Evolutionary conservation across 2,329 filamentous ascomycete genomes (phyloP).

Genomic region (Zalaria sp.): DNA sequence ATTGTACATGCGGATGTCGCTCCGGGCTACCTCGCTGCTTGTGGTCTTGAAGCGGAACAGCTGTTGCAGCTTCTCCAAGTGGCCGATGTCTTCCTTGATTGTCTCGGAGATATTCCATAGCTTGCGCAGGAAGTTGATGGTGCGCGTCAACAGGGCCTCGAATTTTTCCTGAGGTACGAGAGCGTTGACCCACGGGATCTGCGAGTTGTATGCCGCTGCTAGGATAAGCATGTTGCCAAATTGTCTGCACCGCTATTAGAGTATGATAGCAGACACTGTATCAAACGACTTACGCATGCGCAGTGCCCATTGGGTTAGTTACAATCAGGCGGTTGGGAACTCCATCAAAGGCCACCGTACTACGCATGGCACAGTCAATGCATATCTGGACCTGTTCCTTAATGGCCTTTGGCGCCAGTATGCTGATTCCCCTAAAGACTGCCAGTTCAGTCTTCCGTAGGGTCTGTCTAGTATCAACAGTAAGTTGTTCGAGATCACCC

Average conservation of each 20-base stretch:
- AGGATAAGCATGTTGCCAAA: conserved; percentile 94
- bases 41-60: background rate
- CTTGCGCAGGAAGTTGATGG: conserved; percentile 54
- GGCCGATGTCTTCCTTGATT: background rate
- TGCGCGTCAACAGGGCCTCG: conserved; percentile 50
- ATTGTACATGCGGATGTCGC: too few species aligned
- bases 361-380: conserved; percentile 63
- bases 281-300: conserved; percentile 66
- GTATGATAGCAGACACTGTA: conserved; percentile 12
- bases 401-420: conserved; percentile 13
- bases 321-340: conserved; percentile 57
- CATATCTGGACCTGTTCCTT: conserved; percentile 31
- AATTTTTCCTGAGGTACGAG: conserved; percentile 45
- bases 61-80: background rate
- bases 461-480: conserved; percentile 11
- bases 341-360: conserved; percentile 72
- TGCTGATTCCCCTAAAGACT: conserved; percentile 20
- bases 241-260: conserved; percentile 46
- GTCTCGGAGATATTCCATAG: background rate
- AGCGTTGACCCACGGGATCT: conserved; percentile 35
- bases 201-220: conserved; percentile 60
- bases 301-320: conserved; percentile 92
- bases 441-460: conserved; percentile 16
- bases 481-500: conserved; percentile 11
- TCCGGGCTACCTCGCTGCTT: too few species aligned